These are phyloP conservation scores for Stygiomarasmius scandens DNA, from an alignment of 1,284 basidiomycete genomes.

Conservation along the genomic window DNA sequence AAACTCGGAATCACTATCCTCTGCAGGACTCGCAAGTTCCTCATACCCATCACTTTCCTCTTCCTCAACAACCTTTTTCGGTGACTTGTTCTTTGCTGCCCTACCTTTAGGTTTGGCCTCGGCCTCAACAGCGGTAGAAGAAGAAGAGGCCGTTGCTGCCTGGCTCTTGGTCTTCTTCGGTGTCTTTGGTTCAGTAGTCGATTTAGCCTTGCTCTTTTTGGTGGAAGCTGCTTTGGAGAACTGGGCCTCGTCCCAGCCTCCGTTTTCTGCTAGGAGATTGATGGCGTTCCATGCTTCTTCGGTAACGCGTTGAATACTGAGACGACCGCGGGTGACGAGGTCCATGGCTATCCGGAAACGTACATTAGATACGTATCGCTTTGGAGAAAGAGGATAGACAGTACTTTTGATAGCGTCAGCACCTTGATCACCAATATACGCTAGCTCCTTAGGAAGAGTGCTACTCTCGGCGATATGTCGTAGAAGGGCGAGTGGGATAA, in stretches of 20 bases:
- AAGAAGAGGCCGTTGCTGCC: neutral
- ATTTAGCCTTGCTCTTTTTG: neutral
- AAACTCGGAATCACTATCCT: neutral
- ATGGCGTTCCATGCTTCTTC: slow-evolving; percentile 74
- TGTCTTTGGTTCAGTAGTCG: neutral
- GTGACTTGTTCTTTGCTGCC: neutral
- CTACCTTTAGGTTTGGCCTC: neutral
- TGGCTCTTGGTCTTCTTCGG: neutral
- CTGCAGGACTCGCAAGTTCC: neutral
- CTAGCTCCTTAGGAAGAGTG: slow-evolving; percentile 53
- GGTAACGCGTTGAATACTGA: slow-evolving; percentile 86
- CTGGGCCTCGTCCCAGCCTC: slow-evolving; percentile 63
- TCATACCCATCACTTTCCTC: neutral
- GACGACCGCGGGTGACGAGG: slow-evolving; percentile 79
- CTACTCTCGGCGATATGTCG: slow-evolving; percentile 57
- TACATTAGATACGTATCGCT: slow-evolving; percentile 4
- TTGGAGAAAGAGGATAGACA: slow-evolving; percentile 3
- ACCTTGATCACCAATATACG: slow-evolving; percentile 65
- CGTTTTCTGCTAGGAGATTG: slow-evolving; percentile 65
- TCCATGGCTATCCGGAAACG: slow-evolving; percentile 61
- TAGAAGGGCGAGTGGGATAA: slow-evolving; percentile 80
- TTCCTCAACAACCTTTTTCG: neutral
- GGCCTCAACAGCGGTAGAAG: neutral
- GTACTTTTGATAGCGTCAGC: slow-evolving; percentile 65
- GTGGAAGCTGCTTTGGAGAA: neutral